Conservation (phyloP, 345 rosid species). For the Trapa bicornis region DNA sequence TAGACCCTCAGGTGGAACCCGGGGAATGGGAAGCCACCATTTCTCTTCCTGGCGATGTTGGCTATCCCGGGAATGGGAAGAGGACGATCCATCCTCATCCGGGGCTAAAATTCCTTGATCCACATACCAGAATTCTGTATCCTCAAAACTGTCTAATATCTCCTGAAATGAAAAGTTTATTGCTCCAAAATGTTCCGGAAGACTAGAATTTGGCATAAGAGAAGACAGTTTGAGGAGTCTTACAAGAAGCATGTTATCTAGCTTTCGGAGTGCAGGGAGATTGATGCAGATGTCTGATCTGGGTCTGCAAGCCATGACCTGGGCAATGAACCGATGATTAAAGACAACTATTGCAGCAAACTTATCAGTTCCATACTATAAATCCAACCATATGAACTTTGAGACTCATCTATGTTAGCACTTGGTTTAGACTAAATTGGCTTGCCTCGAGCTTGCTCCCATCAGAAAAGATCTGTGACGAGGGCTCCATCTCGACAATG, state of each 20-base stretch:
- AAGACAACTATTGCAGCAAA: too few relatives aligned
- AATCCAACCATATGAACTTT: neutral
- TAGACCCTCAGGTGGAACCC: conserved; percentile 29
- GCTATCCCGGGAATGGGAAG: conserved; percentile 21
- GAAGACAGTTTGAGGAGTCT: conserved; percentile 2
- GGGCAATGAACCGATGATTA: neutral
- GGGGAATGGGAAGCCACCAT: conserved; percentile 42
- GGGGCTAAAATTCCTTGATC: conserved; percentile 20
- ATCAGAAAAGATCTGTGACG: conserved; percentile 12
- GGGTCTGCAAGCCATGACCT: conserved; percentile 41
- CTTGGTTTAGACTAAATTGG: neutral
- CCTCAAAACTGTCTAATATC: conserved; percentile 23
- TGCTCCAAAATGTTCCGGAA: neutral
- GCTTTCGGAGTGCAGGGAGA: conserved; percentile 32
- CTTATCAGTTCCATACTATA: too few relatives aligned
- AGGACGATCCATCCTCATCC: conserved; percentile 21
- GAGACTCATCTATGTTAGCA: too few relatives aligned
- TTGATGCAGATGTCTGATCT: conserved; percentile 28
- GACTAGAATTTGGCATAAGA: neutral
- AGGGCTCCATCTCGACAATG: conserved; percentile 12
- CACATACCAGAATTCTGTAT: conserved; percentile 28
- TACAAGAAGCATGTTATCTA: conserved; percentile 39
- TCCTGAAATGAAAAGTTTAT: conserved; percentile 13
- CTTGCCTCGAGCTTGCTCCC: conserved; percentile 14
- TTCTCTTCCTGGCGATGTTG: conserved; percentile 31